phyloP scores from a whole-genome alignment of 2,329 filamentous ascomycete species.

The Colletotrichum zoysiae region DNA sequence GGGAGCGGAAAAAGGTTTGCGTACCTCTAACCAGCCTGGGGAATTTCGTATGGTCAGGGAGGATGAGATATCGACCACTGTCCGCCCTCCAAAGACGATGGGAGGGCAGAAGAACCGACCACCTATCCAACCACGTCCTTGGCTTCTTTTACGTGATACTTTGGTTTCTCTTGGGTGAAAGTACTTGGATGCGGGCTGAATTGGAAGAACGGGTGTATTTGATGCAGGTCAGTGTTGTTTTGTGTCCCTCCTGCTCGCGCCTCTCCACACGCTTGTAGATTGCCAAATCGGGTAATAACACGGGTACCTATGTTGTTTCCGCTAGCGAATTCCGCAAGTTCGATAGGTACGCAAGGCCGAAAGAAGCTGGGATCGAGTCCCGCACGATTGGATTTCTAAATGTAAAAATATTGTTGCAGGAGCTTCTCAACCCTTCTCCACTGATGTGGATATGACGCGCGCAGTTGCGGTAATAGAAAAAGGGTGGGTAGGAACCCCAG shows the following conservation, averaged over 20 bases:
- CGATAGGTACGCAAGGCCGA: not conserved
- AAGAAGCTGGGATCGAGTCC: not conserved
- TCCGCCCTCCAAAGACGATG: slow-evolving; percentile 23
- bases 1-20: slow-evolving; percentile 4
- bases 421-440: not conserved
- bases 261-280: not conserved
- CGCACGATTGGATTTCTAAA: not conserved
- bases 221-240: not conserved
- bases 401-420: too few relatives aligned
- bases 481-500: fast-evolving
- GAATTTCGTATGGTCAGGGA: not conserved
- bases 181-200: not conserved
- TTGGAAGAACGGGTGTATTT: not conserved
- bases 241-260: not conserved
- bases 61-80: slow-evolving; percentile 24
- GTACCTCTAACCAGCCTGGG: slow-evolving; percentile 14
- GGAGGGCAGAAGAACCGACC: slow-evolving; percentile 42
- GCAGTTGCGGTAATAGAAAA: not conserved
- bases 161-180: slow-evolving; percentile 3
- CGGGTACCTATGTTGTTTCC: not conserved
- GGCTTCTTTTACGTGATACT: not conserved
- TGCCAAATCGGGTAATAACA: not conserved
- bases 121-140: slow-evolving; percentile 36
- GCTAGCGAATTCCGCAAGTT: not conserved
- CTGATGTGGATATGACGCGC: too few relatives aligned